A percentile compares a stretch with the other conserved stretches of the same genome.
Conservation (phyloP, 2,329 filamentous ascomycete genomes). For the Macroventuria anomochaeta region DNA sequence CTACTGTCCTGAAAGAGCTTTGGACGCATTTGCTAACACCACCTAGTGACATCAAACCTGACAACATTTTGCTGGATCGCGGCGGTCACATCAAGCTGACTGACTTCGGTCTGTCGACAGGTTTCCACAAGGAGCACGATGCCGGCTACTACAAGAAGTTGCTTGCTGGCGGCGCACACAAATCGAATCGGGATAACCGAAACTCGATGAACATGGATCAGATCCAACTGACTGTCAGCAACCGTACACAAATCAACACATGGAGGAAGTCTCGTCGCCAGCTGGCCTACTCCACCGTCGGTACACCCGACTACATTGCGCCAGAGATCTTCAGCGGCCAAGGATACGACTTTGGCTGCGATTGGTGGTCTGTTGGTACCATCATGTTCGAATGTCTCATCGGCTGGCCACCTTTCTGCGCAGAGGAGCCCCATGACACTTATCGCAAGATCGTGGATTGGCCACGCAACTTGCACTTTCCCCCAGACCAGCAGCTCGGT, state of each 20-base stretch:
- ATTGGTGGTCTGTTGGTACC: slow-evolving; percentile 98
- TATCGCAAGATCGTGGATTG: slow-evolving; percentile 99
- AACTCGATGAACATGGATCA: slow-evolving; percentile 96
- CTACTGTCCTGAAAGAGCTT: background rate
- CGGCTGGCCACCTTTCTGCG: slow-evolving; percentile 98
- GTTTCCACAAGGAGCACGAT: slow-evolving; percentile 96
- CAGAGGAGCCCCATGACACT: slow-evolving; percentile 95
- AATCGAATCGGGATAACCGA: slow-evolving; percentile 67
- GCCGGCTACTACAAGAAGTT: slow-evolving; percentile 98
- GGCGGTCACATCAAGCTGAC: slow-evolving; percentile 98
- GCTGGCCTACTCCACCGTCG: slow-evolving; percentile 98
- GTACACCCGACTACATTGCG: slow-evolving; percentile 97
- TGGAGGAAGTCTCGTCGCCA: slow-evolving; percentile 95
- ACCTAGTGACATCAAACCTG: slow-evolving; percentile 92
- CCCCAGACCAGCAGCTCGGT: slow-evolving; percentile 89
- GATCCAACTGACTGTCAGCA: slow-evolving; percentile 97
- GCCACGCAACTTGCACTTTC: slow-evolving; percentile 94
- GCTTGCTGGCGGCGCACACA: slow-evolving; percentile 69
- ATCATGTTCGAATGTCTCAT: slow-evolving; percentile 99
- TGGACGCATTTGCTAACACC: slow-evolving; percentile 34
- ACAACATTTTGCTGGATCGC: slow-evolving; percentile 95
- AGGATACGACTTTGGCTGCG: slow-evolving; percentile 94
- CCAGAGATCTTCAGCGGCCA: slow-evolving; percentile 97
- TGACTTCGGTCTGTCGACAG: slow-evolving; percentile 96
- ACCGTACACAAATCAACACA: slow-evolving; percentile 97